These are phyloP conservation scores for Scedosporium dehoogii DNA, from an alignment of 2,329 filamentous ascomycete species.

Conservation along the genomic window DNA sequence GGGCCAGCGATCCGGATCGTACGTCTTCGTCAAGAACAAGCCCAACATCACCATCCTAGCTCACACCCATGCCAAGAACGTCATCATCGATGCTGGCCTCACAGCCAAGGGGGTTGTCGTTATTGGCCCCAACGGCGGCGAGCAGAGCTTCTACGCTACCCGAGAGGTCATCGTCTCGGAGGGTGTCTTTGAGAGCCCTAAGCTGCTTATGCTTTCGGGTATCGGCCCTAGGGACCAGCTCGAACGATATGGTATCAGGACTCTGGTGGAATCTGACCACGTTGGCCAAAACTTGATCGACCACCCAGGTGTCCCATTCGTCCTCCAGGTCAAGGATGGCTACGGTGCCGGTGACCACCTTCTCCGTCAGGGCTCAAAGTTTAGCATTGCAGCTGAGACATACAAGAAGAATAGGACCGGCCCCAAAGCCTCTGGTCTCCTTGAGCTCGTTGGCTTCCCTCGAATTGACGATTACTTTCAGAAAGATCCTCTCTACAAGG, in stretches of 20 bases:
- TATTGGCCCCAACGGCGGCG: constrained; percentile 24
- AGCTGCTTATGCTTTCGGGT: constrained; percentile 23
- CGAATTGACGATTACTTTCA: constrained; percentile 45
- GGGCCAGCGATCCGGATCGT: constrained; percentile 36
- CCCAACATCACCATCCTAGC: constrained; percentile 30
- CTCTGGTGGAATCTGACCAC: constrained; percentile 29
- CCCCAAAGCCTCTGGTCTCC: constrained; percentile 27
- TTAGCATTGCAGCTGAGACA: constrained; percentile 21
- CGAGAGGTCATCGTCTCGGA: constrained; percentile 19
- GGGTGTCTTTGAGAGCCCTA: constrained; percentile 11
- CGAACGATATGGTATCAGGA: constrained; percentile 23
- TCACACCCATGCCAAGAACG: constrained; percentile 16
- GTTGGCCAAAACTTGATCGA: constrained; percentile 40
- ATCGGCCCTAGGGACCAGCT: constrained; percentile 24
- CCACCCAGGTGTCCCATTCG: constrained; percentile 35
- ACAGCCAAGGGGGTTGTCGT: constrained; percentile 22
- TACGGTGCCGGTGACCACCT: constrained; percentile 29
- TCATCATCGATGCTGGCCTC: constrained; percentile 7
- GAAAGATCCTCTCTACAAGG: constrained; percentile 34
- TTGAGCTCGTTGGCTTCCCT: constrained; percentile 45
- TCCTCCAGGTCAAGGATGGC: constrained; percentile 33
- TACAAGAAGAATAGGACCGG: constrained; percentile 29
- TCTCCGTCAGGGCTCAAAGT: constrained; percentile 24
- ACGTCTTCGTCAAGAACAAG: constrained; percentile 32
- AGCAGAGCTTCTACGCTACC: constrained; percentile 31